Conservation (phyloP, 2,329 filamentous ascomycete genomes). For the Colletotrichum chrysophilum region DNA sequence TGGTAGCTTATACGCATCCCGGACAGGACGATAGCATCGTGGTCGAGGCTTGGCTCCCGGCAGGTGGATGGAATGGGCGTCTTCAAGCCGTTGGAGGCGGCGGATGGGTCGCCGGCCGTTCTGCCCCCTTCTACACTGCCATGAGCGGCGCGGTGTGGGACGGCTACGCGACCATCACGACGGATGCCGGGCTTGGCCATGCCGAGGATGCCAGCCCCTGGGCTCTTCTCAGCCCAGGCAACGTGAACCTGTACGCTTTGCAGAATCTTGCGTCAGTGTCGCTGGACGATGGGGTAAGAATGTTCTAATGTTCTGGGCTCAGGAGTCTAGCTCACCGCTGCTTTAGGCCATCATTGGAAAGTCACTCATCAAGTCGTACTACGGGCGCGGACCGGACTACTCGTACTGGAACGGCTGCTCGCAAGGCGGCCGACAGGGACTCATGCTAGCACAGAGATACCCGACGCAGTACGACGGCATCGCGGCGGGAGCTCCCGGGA, state of each 20-base stretch:
- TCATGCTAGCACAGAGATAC: slow-evolving; percentile 55
- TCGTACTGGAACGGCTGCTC: slow-evolving; percentile 59
- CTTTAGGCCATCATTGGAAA: slow-evolving; percentile 50
- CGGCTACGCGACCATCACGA: slow-evolving; percentile 24
- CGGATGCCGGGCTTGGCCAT: slow-evolving; percentile 24
- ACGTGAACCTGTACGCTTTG: slow-evolving; percentile 27
- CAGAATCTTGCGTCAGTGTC: slow-evolving; percentile 40
- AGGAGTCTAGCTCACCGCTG: background rate
- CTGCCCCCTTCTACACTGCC: background rate
- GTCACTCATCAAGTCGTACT: slow-evolving; percentile 50
- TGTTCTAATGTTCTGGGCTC: fast-evolving
- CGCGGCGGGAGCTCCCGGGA: slow-evolving; percentile 49
- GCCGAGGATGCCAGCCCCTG: background rate
- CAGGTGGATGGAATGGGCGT: slow-evolving; percentile 31
- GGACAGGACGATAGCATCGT: slow-evolving; percentile 25
- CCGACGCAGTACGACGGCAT: slow-evolving; percentile 61
- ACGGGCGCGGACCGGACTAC: slow-evolving; percentile 45
- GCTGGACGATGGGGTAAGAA: slow-evolving; percentile 33
- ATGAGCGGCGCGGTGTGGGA: slow-evolving; percentile 23
- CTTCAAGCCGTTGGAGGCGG: slow-evolving; percentile 34
- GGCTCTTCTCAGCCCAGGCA: slow-evolving; percentile 18
- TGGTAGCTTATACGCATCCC: slow-evolving; percentile 30
- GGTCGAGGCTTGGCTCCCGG: slow-evolving; percentile 30
- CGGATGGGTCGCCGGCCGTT: slow-evolving; percentile 28
- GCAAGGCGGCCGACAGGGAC: slow-evolving; percentile 60